Evolutionary conservation across 345 rosid species (phyloP), one percentile per base, ranked within the genome.

Genomic region (Arabis alpina): DNA sequence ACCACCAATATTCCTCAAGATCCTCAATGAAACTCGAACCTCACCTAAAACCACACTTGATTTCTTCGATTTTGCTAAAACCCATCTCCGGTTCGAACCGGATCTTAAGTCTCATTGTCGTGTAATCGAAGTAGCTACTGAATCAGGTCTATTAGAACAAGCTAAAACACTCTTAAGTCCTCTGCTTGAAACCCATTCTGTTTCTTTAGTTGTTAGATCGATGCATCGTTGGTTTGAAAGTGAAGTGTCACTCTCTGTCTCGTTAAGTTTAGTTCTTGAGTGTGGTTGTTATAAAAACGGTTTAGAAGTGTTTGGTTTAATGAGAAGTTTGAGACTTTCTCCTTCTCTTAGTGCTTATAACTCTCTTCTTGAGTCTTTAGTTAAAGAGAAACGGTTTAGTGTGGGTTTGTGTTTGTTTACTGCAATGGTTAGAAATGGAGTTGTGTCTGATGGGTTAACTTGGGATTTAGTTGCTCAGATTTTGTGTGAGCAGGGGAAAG

Each of bases 61-160:
- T 66, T 88, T 91, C 86, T 88, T 84, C 86, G 80, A 82, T 52
- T 84, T 82, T 82, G 85, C 78, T 13, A 65, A 54, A 64, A 43
- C 79, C 43, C 62, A 81, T 72, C 80, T 83, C 27, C 79, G 77
- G 12, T 81, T 91, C 19, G 77, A 83, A 1, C 93, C 86, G 3
- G 87, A 84, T 81, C 81, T 91, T 41, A 72, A 54, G 37, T 78
- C 88, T 8, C 82, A 76, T 24, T 91, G 91, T 50, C 78, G 67
- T 5, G 57, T 81, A 13, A 76, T 82, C 79, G 78, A 50, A 2
- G 57, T 80, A 10, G 77, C 78, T 32, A 1, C 76, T 11, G 68
- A 61, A 7, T 66, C 85, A 48, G 82, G 75, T 56, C 78, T 75
- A 11, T 30, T 70, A 12, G 80, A 49, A 55, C 79, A 62, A n/a